A percentile compares a stretch with the other conserved stretches of the same genome.
These are phyloP conservation scores for Pseudozyma tsukubaensis DNA, from an alignment of 1,284 basidiomycete genomes.

Conservation along the genomic window DNA sequence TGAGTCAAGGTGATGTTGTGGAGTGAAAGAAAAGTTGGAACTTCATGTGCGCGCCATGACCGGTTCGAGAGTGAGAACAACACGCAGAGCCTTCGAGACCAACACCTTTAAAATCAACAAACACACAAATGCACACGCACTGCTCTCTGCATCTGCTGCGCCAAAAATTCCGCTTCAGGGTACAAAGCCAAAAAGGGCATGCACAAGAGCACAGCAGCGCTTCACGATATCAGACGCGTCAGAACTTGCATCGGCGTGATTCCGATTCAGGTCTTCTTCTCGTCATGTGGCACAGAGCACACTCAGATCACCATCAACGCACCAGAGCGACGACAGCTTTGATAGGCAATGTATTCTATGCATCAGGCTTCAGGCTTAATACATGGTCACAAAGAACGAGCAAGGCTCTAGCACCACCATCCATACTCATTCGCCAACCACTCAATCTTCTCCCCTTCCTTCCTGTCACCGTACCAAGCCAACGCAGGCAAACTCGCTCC, in stretches of 20 bases:
- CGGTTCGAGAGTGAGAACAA: constrained; percentile 6
- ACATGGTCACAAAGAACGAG: no score
- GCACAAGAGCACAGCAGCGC: no score
- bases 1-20: constrained; percentile 6
- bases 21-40: neutral
- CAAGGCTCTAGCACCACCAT: constrained; percentile 33
- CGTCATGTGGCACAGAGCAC: no score
- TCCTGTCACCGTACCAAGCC: constrained; percentile 35
- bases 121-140: constrained; percentile 6
- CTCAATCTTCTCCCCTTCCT: constrained; percentile 20
- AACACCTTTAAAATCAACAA: constrained; percentile 25
- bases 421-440: constrained; percentile 50
- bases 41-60: constrained; percentile 2
- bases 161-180: constrained; percentile 2
- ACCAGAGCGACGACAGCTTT: no score
- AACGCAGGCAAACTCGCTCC: constrained; percentile 30
- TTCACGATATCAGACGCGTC: no score
- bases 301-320: no score
- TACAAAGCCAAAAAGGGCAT: neutral
- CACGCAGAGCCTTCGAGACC: constrained; percentile 13
- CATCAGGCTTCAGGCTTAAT: no score
- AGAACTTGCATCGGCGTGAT: no score
- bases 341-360: neutral
- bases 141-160: neutral
- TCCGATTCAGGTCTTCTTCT: no score